Evolutionary conservation across 225 moss, liverwort and hornwort genomes (phyloP), one percentile per base, ranked within the genome.

Genomic region (Climacium dendroides): DNA sequence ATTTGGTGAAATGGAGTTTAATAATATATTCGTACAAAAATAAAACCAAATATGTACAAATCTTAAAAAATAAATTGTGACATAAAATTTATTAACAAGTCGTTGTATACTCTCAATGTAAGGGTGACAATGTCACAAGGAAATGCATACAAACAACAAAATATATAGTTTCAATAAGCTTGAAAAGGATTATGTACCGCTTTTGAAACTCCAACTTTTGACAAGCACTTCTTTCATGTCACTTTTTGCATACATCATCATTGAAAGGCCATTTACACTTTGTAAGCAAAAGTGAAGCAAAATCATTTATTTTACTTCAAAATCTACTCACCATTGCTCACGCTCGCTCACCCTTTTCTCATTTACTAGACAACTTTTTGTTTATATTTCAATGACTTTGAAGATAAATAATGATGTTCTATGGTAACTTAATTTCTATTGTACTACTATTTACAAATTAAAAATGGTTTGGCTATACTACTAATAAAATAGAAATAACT

Each of bases 281-380:
- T 8, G 3, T 37, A 2, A 6, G 0, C 1, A 1, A 3, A 66
- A 65, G 6, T 0, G 1, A 19, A 34, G 1, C 5, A 10, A 1
- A 66, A 19, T 13, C 66, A 7, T 37, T 66, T 22, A 11, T 20
- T 66, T 37, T 1, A 1, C 37, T n/a, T 65, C 11, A 65, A 18
- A 64, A 64, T 64, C 10, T 65, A 0, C 19, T 35, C 11, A 35
- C 11, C 2, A 7, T 5, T 64, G 11, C 19, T 65, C 4, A 35
- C 3, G 2, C 2, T 20, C 1, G 0, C 2, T n/a, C 2, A 20
- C 0, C 6, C 5, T 65, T 19, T 5, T 1, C 34, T 63, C 18
- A 34, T 0, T n/a, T n/a, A 63, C 16, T 9, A 10, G 10, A 34
- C 6, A 10, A 1, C 10, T 35, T 10, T 65, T 65, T 19, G 10